Evolutionary conservation across 176 grass and related monocot species (phyloP), one percentile per base, ranked within the genome.

Genomic region (Rhipidocladum racemiflorum): DNA sequence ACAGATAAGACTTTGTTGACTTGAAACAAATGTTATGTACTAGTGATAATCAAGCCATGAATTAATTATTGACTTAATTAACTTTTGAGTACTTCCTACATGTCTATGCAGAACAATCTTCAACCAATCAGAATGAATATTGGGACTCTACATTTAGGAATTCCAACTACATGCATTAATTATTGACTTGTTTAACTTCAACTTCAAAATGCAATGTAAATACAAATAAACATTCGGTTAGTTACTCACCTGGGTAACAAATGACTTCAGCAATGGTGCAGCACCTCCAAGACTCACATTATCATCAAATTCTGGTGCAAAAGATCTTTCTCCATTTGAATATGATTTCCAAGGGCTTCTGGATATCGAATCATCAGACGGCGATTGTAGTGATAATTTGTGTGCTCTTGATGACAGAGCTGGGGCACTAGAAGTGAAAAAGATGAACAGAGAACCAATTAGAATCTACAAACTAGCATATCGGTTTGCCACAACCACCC

Each of bases 321-420:
- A 38, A 74, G 85, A 90, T 57, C 79, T 74, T 76, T 96, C 92
- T n/a, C 88, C 91, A 83, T 80, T 95, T 85, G 93, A 77, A 90
- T 95, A 96, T 73, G 93, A 91, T 79, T 80, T 93, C 91, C 91
- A 96, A 64, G 97, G 83, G 68, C 70, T 91, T 88, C 88, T 96
- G 56, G 91, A 84, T 61, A 68, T 32, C 20, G 77, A 69, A 56
- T 92, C 93, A 9, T 93, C 85, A 40, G 87, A 82, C 30, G 87
- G 64, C 0, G 73, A 68, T 65, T 92, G 91, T 39, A 90, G 64
- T 81, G 91, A 73, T 76, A 87, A 93, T 84, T 90, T 99, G 63
- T 89, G 82, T 45, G 81, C 18, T 91, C 89, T 95, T 71, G 91
- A 91, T 79, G 97, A 91, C 35, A 99, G 86, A 75, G 72, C 91